These are phyloP conservation scores for Penicillium lagena DNA, from an alignment of 495 filamentous ascomycete species.

Conservation along the genomic window DNA sequence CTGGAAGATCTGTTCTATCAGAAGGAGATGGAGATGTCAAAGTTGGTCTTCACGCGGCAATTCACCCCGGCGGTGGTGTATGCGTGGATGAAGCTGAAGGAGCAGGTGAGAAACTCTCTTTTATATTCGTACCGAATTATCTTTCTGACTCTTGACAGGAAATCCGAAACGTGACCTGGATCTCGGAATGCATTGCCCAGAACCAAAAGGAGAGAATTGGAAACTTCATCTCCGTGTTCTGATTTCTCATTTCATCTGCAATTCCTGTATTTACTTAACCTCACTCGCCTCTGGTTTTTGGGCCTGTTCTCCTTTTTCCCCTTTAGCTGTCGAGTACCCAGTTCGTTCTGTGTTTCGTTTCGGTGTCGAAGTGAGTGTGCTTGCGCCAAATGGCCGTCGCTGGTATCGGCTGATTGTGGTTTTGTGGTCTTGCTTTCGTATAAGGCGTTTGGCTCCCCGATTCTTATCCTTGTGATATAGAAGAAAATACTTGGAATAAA, in stretches of 20 bases:
- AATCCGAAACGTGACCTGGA: slow-evolving; percentile 99
- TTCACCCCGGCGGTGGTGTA: slow-evolving; percentile 95
- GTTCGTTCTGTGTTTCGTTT: slow-evolving; percentile 13
- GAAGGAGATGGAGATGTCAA: slow-evolving; percentile 98
- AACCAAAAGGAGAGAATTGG: slow-evolving; percentile 98
- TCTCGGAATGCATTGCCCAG: slow-evolving; percentile 98
- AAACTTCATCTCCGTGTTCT: slow-evolving; percentile 98
- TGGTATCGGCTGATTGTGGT: slow-evolving; percentile 11
- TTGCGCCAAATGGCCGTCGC: slow-evolving; percentile 11
- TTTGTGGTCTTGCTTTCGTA: slow-evolving; percentile 2
- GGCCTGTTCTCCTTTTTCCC: not conserved
- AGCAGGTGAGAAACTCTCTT: slow-evolving; percentile 66
- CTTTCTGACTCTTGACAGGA: slow-evolving; percentile 54
- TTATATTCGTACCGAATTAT: not conserved
- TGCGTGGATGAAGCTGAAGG: slow-evolving; percentile 94
- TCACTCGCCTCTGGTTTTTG: too few relatives aligned
- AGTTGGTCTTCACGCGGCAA: slow-evolving; percentile 89
- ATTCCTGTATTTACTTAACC: slow-evolving; percentile 12
- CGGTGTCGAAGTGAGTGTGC: slow-evolving; percentile 27
- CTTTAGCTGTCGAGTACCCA: slow-evolving; percentile 22
- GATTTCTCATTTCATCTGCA: slow-evolving; percentile 10
- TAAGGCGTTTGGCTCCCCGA: slow-evolving; percentile 25
- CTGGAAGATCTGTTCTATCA: slow-evolving; percentile 98
- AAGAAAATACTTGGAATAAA: slow-evolving; percentile 10
- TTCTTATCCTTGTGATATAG: slow-evolving; percentile 23